These are phyloP conservation scores for Cylindrotheca closterium DNA, from an alignment of 108 stramenopile species.

Conservation along the genomic window DNA sequence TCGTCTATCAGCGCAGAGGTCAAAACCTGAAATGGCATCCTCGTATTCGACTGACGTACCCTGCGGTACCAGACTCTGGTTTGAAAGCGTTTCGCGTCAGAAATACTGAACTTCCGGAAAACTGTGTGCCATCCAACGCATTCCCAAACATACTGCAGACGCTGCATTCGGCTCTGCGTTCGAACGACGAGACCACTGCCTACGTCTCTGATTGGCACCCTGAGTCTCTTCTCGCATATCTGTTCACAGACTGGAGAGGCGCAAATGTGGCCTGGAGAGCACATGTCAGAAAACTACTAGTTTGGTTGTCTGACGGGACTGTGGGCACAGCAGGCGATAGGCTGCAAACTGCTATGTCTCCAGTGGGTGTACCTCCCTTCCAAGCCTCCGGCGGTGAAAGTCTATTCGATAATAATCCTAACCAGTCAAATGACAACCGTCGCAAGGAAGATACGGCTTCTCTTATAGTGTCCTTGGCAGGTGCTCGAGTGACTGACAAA, in stretches of 20 bases:
- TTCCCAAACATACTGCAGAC: slow-evolving; percentile 57
- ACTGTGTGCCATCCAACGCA: slow-evolving; percentile 15
- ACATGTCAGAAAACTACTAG: slow-evolving; percentile 36
- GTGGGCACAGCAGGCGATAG: slow-evolving; percentile 37
- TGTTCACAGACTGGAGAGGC: slow-evolving; percentile 64
- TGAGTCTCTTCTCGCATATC: slow-evolving; percentile 64
- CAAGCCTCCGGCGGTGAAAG: slow-evolving; percentile 25
- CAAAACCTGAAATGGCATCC: slow-evolving; percentile 47
- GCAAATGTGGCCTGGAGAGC: slow-evolving; percentile 46
- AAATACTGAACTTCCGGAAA: background rate
- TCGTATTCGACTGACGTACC: slow-evolving; percentile 44
- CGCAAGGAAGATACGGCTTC: background rate
- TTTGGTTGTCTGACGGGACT: slow-evolving; percentile 63
- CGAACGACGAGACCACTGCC: slow-evolving; percentile 41
- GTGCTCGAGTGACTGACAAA: background rate
- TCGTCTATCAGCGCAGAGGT: slow-evolving; percentile 53
- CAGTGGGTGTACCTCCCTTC: slow-evolving; percentile 52
- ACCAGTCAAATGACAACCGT: slow-evolving; percentile 21
- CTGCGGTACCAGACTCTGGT: slow-evolving; percentile 24
- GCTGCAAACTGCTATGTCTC: slow-evolving; percentile 19
- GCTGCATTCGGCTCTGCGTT: slow-evolving; percentile 28
- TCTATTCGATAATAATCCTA: slow-evolving; percentile 9
- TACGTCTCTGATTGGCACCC: slow-evolving; percentile 77
- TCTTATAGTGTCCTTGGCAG: background rate
- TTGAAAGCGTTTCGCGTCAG: background rate